A percentile compares a stretch with the other conserved stretches of the same genome.
Evolutionary conservation across 495 filamentous ascomycete species (phyloP).

Genomic region (Talaromyces proteolyticus): DNA sequence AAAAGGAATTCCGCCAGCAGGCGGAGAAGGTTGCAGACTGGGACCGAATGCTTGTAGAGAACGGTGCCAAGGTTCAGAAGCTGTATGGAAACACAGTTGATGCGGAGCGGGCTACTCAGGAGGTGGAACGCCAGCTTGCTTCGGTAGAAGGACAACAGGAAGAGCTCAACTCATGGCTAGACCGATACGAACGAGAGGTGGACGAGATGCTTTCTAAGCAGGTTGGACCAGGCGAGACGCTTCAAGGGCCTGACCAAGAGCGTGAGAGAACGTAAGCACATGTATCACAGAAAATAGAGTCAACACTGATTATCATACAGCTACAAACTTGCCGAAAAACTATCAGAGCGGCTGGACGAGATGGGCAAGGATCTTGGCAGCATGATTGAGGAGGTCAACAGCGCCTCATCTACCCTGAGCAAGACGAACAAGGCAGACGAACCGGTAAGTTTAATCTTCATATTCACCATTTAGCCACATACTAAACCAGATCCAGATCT

Average conservation of each 20-base stretch:
- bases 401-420: conserved; percentile 72
- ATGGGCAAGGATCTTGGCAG: conserved; percentile 86
- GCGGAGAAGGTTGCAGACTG: conserved; percentile 81
- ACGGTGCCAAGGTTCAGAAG: conserved; percentile 85
- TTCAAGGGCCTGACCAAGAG: conserved; percentile 87
- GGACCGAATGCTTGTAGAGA: conserved; percentile 88
- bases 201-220: conserved; percentile 77
- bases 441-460: conserved; percentile 60
- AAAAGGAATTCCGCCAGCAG: conserved; percentile 88
- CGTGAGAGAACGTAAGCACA: conserved; percentile 72
- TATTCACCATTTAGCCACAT: conserved; percentile 6
- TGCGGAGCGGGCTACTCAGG: conserved; percentile 81
- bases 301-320: conserved; percentile 23
- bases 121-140: conserved; percentile 84
- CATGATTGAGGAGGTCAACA: conserved; percentile 98
- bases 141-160: conserved; percentile 88
- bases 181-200: conserved; percentile 84
- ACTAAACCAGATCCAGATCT: conserved; percentile 51
- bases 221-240: conserved; percentile 57
- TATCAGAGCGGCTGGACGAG: conserved; percentile 78
- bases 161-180: conserved; percentile 76
- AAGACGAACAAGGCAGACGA: conserved; percentile 87
- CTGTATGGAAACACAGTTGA: conserved; percentile 83
- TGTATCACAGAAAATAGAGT: not conserved
- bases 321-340: conserved; percentile 84